These are phyloP conservation scores for Medicago lupulina DNA, from an alignment of 306 rosid species.

Conservation along the genomic window DNA sequence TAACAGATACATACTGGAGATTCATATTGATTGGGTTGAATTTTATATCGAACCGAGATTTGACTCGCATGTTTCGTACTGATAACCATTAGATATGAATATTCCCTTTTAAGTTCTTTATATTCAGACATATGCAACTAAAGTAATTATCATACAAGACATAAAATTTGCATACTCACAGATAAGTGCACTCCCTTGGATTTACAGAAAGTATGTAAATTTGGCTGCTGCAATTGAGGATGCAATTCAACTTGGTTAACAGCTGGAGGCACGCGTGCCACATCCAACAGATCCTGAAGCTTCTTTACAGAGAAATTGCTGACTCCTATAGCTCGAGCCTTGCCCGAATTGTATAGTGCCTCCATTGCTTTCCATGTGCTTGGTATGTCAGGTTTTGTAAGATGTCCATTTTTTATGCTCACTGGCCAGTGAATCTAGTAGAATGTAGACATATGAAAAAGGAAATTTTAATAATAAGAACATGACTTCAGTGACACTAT, in stretches of 20 bases:
- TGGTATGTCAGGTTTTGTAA: slow-evolving; percentile 56
- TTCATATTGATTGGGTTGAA: background rate
- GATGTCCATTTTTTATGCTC: slow-evolving; percentile 54
- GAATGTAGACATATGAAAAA: slow-evolving; percentile 1
- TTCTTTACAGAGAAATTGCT: slow-evolving; percentile 72
- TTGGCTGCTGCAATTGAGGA: slow-evolving; percentile 51
- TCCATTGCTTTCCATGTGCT: slow-evolving; percentile 78
- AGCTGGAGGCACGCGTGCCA: slow-evolving; percentile 55
- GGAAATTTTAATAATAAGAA: slow-evolving; percentile 11
- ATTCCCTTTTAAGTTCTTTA: slow-evolving; percentile 1
- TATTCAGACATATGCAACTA: slow-evolving; percentile 7
- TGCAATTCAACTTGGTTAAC: slow-evolving; percentile 68
- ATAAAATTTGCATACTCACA: slow-evolving; percentile 48
- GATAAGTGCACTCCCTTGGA: slow-evolving; percentile 61
- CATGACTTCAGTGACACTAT: background rate
- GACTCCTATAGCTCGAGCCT: slow-evolving; percentile 68
- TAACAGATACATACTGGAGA: no score
- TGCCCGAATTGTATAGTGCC: slow-evolving; percentile 55
- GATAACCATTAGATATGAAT: background rate
- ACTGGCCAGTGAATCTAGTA: slow-evolving; percentile 74
- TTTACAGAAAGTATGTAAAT: slow-evolving; percentile 49
- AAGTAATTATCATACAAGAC: background rate
- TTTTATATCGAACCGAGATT: no score
- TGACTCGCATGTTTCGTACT: background rate
- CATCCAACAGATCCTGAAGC: slow-evolving; percentile 53